Base-by-base conservation (phyloP, 2,329 filamentous ascomycete species). In the Bipolaris gigantea region DNA sequence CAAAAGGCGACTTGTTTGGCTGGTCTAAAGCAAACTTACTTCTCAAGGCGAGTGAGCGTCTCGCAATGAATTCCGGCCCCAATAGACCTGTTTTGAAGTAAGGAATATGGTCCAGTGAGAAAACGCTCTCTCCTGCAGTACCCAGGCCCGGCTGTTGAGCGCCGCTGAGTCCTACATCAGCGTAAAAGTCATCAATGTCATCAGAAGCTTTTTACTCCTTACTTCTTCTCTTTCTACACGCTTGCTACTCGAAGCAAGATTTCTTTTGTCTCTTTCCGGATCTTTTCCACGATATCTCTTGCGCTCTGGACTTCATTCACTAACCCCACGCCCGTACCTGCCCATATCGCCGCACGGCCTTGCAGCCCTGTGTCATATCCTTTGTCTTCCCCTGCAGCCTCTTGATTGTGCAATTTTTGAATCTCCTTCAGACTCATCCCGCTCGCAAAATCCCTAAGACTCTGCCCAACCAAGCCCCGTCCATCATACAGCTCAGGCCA, bases 401-500 rank as follows among this genome's bases (percentile, higher is more conserved):
- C 83, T 53, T 80, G 74, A 35, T 77, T 71, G 65, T 79, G 76
- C 47, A 73, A 55, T 19, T 62, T 68, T 55, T 75, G 75, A 18
- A 79, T 78, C 51, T 79, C 74, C 39, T 77, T 74, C n/a, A 77
- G 53, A 3, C 62, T 66, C 61, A 78, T 66, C 0, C 77, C 77
- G 9, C 68, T 65, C 4, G 57, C 60, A 9, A 66, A 68, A 56
- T 80, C 76, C 35, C 62, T 59, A 36, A 70, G 82, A 53, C 80
- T 86, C 56, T 76, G 65, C 56, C 86, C 85, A 6, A 81, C 67
- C 15, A 88, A 72, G 1, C 80, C 81, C 15, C 85, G 72, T 1
- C 80, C 85, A 65, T 83, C 80, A 62, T 85, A 88, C n/a, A 67
- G 68, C 43, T 71, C 70, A 0, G 85, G 85, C 85, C 85, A 88